Evolutionary conservation across 2,329 filamentous ascomycete species (phyloP).

Genomic region (Albifimbria verrucaria): DNA sequence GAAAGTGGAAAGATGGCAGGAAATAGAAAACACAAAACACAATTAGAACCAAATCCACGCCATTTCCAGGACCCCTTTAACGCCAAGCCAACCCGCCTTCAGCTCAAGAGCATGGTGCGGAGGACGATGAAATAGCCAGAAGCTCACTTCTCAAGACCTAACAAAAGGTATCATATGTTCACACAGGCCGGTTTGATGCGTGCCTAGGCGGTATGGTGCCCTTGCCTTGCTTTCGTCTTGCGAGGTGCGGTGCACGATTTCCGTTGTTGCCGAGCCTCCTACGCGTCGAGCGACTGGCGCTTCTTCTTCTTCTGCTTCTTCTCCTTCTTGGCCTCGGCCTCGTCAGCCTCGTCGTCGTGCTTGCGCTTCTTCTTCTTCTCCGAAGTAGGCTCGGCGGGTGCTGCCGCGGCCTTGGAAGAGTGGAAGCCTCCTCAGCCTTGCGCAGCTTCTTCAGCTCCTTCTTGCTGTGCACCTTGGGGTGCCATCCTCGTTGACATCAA

Average conservation of each 20-base stretch:
- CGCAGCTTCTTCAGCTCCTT: conserved; percentile 72
- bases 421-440: conserved; percentile 54
- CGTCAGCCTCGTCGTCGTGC: conserved; percentile 61
- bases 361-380: conserved; percentile 64
- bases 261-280: conserved; percentile 12
- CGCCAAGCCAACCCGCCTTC: background rate
- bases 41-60: conserved; percentile 25
- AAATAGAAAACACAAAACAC: conserved; percentile 4
- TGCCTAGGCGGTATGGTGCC: background rate
- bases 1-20: conserved; percentile 10
- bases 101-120: no score
- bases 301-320: conserved; percentile 53
- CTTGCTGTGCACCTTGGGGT: conserved; percentile 67
- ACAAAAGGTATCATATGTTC: background rate
- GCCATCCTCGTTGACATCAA: conserved; percentile 62
- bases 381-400: conserved; percentile 37
- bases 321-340: conserved; percentile 58
- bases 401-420: conserved; percentile 41
- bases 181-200: background rate
- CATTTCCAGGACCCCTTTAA: conserved; percentile 23
- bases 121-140: background rate
- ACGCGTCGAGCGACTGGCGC: conserved; percentile 33
- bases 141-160: background rate
- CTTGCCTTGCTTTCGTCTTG: background rate
- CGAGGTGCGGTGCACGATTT: background rate